Base-by-base conservation (phyloP, 805 yeast species). In the Candida parachauliodes region DNA sequence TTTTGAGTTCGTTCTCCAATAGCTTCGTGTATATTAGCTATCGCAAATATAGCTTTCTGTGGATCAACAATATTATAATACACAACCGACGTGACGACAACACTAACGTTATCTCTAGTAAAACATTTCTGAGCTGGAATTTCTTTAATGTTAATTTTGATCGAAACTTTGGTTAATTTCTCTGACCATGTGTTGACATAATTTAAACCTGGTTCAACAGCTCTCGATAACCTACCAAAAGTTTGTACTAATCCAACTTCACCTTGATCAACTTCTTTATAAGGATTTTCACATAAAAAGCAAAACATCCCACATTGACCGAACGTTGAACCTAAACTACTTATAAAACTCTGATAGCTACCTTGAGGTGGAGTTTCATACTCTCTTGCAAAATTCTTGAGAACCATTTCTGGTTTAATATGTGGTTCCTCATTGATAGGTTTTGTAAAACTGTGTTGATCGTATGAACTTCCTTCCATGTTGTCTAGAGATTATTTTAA, bases 51-150 rank as follows among this genome's bases (percentile, higher is more conserved):
- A 12, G 88, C 83, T 63, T 72, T 75, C 50, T 79, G 81, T 1
- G 88, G 88, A 45, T 80, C 81, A 26, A 76, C 66, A 45, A 81
- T 74, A 52, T 79, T 79, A 62, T 74, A 81, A 57, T 81, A 80
- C 25, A 81, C 70, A 19, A 81, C 87, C 8, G 84, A 77, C 28
- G 83, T 78, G 42, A 81, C 62, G n/a, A 68, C 51, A 37, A 81
- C 76, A 36, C 73, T 64, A 39, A 81, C 83, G 46, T 81, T 81
- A 55, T 81, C 88, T 50, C 74, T 70, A n/a, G 88, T 81, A 62
- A 81, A 71, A 60, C 86, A 81, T 28, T 68, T 64, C 53, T 81
- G 83, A n/a, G 76, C 74, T 1, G 85, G 84, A 29, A 81, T 72
- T 43, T 81, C 86, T 46, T 73, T 59, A 20, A 80, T 80, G 54